Base-by-base conservation (phyloP, 2,329 filamentous ascomycete genomes). In the Sclerotinia nivalis region DNA sequence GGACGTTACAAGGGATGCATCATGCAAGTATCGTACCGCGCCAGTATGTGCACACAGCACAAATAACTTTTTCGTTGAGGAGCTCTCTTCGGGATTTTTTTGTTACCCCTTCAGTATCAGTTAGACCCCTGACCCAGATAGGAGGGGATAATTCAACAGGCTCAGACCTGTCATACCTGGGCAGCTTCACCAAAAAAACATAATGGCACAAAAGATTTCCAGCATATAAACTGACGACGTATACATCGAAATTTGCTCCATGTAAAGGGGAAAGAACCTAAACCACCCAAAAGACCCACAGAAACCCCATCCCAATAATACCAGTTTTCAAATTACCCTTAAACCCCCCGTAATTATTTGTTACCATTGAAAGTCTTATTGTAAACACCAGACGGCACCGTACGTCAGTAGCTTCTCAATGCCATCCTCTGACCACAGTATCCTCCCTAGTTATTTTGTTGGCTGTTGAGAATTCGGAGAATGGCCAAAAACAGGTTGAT, bases 401-500 rank as follows among this genome's bases (percentile, higher is more conserved):
- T 40, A 40, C 61, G 37, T 71, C 34, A 22, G 12, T 22, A 55
- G 28, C 28, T 37, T 31, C 58, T 52, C 20, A 18, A 45, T 50
- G 55, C 40, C 54, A 59, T 22, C 54, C 45, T 60, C 56, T 58
- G 37, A 60, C 47, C 34, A 71, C 43, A 45, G 54, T 59, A 68
- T 56, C 34, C 60, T 40, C n/a, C 28, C 78, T 89, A 98, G 86
- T 97, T 96, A 82, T 97, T 95, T 79, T 89, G 91, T 85, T 97
- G 93, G 84, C 91, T 96, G 85, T 99, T 99, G 78, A 99, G 85
- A 76, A 99, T 98, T 78, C 71, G 88, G 78, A 99, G 85, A 78
- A 99, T 99, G 67, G 93, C 91, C 75, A 99, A 85, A 88, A 99
- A 99, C 75, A 99, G 82, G 86, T 99, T 99, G 84, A 98, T 93